These are phyloP conservation scores for Panicum miliaceum DNA, from an alignment of 176 grass and related monocot species.

Conservation along the genomic window DNA sequence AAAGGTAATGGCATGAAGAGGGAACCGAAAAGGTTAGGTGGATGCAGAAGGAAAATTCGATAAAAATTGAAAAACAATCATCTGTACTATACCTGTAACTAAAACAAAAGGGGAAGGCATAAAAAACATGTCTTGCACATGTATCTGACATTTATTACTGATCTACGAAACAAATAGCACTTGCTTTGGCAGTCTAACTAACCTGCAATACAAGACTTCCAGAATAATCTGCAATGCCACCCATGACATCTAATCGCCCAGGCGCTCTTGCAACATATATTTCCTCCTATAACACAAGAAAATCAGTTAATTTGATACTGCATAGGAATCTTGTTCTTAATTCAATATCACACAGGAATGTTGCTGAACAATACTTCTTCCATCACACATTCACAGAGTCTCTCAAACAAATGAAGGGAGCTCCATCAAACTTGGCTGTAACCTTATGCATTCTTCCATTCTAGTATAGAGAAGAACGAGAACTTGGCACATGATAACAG, in stretches of 20 bases:
- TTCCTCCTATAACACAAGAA: conserved; percentile 60
- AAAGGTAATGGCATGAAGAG: not conserved
- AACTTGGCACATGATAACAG: not conserved
- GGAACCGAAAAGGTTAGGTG: not conserved
- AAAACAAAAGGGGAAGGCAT: not conserved
- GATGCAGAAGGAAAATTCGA: not conserved
- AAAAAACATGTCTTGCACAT: not conserved
- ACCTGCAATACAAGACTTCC: conserved; percentile 96
- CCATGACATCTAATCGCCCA: conserved; percentile 93
- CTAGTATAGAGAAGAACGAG: conserved; percentile 11
- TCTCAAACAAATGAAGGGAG: conserved; percentile 9
- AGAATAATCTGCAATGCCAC: conserved; percentile 97
- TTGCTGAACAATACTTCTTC: not conserved
- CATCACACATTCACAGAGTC: not conserved
- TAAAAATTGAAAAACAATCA: not conserved
- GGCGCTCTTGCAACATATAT: conserved; percentile 98
- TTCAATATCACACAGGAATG: not conserved
- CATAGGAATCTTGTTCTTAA: conserved; percentile 7
- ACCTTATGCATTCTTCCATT: conserved; percentile 4
- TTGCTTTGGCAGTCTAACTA: not conserved
- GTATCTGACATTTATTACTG: not conserved
- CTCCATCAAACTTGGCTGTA: conserved; percentile 8
- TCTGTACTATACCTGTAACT: not conserved
- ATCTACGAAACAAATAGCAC: conserved; percentile 3
- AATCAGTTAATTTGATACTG: conserved; percentile 7